Evolutionary conservation across 179 eudicot species (phyloP), one percentile per base, ranked within the genome.

Genomic region (Corrigiola litoralis): DNA sequence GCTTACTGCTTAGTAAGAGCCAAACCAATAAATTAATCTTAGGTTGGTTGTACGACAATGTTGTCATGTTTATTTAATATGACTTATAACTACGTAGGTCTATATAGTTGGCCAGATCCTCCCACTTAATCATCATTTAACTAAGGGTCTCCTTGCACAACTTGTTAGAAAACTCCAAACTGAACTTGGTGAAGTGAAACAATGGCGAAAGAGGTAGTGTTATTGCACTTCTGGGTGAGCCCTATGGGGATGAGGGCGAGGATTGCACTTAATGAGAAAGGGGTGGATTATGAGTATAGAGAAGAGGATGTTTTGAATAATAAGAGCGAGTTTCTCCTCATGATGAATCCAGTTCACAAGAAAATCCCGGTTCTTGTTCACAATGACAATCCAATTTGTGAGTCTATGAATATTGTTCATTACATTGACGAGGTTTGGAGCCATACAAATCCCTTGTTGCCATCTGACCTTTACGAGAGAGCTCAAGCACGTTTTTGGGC

Each of bases 391-490:
- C 65, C 77, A 16, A 32, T 73, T 14, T 68, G 69, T 14, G 77
- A 73, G 47, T 73, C 73, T 0, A 31, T 47, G 2, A 56, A 67
- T 14, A 62, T 62, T 20, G 38, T 73, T 21, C 37, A 68, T 12
- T 73, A 73, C 40, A 73, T 73, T 63, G 79, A 75, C 37, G 74
- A 75, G 67, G 71, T 75, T 38, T 69, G 79, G 79, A 36, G 1
- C 0, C 13, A 58, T 1, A 64, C 58, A 33, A n/a, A 11, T 33
- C 63, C 63, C 6, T 45, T 75, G 40, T 45, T 74, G 16, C 66
- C 78, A 0, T 62, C 73, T 23, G 50, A 57, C 28, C 73, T 73
- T 57, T 50, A 63, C 16, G 33, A 16, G 4, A 33, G 66, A 7
- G 65, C 78, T 14, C 51, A 68, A 17, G 73, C 78, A 40, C 63